Base-by-base conservation (phyloP, 768 basidiomycete species). In the Rhodotorula toruloides region DNA sequence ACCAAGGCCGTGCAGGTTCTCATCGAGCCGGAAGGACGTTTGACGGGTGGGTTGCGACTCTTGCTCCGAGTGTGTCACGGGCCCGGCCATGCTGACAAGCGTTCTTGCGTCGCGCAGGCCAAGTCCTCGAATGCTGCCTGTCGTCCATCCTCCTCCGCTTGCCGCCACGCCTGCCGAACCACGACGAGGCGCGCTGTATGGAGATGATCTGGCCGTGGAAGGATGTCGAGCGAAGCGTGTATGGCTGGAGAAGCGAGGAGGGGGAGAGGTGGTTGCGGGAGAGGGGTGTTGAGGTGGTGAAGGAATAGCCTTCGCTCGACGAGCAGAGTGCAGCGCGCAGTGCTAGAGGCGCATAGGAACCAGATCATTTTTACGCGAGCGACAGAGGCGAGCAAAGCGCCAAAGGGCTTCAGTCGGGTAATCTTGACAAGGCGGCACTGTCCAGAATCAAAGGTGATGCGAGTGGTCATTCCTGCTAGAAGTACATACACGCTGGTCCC, bases 121-220 rank as follows among this genome's bases (percentile, higher is more conserved):
- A 57, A 16, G 46, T 57, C 55, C 43, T 57, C 55, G 55, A 57
- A 16, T 27, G 43, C 44, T 32, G 29, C 34, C 55, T 57, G 11
- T 34, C 43, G 22, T n/a, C 32, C 32, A 21, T 44, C 32, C 43
- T 57, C 43, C 29, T 57, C 31, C 55, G 55, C 44, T 7, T 46
- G 1, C 55, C 55, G 22, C 55, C 55, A 0, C 25, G 31, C 27
- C 11, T 16, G 5, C 21, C 42, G 22, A 34, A 44, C 42, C 22
- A 16, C 5, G 55, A 34, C 32, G 55, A 31, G 42, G 27, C 1
- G 21, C 43, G 32, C 31, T 57, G 55, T n/a, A 13, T 57, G 14
- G 43, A 57, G 19, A 13, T 44, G 43, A 46, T 44, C 9, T 46
- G 43, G 43, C 55, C 55, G 22, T 25, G 19, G 31, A 22, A 2